A percentile compares a stretch with the other conserved stretches of the same genome.
These are phyloP conservation scores for Paecilomyces sp. DNA, from an alignment of 2,329 filamentous ascomycete genomes.

Conservation along the genomic window DNA sequence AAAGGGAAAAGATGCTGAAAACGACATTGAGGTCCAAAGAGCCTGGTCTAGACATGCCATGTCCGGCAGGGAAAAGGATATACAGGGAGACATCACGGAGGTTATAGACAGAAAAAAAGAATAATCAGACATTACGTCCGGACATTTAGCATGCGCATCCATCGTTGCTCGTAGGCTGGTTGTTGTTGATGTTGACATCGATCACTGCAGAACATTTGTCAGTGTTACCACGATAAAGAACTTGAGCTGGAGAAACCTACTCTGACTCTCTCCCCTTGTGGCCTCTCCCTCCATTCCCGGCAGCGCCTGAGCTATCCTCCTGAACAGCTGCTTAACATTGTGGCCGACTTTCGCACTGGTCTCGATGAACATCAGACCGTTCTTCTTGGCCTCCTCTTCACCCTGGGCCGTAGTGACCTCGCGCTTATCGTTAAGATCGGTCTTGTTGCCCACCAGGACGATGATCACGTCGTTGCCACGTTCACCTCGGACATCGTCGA, in stretches of 20 bases:
- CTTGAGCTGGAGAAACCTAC: constrained; percentile 46
- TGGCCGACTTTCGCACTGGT: constrained; percentile 96
- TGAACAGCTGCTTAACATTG: constrained; percentile 96
- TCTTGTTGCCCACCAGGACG: constrained; percentile 98
- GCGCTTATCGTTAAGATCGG: constrained; percentile 94
- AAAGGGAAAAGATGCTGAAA: constrained; percentile 16
- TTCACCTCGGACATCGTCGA: constrained; percentile 94
- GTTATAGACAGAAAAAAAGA: constrained; percentile 23
- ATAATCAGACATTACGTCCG: constrained; percentile 4
- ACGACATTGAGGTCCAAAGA: constrained; percentile 8
- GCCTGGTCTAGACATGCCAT: neutral
- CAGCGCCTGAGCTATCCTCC: constrained; percentile 94
- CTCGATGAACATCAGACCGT: constrained; percentile 98
- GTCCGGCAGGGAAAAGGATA: constrained; percentile 6
- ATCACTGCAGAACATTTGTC: constrained; percentile 58
- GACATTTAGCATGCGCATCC: constrained; percentile 57
- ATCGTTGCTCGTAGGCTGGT: constrained; percentile 61
- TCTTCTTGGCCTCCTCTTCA: constrained; percentile 96
- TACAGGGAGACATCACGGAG: constrained; percentile 11
- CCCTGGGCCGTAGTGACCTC: constrained; percentile 95
- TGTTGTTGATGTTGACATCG: constrained; percentile 78
- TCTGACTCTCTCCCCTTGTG: constrained; percentile 69
- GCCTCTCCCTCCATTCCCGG: constrained; percentile 95
- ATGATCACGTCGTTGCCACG: constrained; percentile 98
- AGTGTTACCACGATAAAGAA: neutral